These are phyloP conservation scores for Gossypium schwendimanii DNA, from an alignment of 441 rosid genomes.

Conservation along the genomic window DNA sequence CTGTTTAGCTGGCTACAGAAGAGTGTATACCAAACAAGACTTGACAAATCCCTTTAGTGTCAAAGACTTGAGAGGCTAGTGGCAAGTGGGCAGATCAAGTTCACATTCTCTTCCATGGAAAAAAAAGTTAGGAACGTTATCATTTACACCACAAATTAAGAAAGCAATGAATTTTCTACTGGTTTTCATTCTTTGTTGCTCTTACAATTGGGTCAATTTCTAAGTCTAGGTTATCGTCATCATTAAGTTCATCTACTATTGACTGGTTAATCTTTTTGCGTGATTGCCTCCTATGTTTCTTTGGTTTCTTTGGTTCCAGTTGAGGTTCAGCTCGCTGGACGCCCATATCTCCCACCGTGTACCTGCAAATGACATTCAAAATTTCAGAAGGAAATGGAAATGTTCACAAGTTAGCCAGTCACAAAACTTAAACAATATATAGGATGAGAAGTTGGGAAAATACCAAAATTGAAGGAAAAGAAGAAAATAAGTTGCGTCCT, in stretches of 20 bases:
- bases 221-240: conserved; percentile 36
- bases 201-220: conserved; percentile 45
- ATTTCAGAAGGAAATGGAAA: background rate
- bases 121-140: background rate
- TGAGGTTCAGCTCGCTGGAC: conserved; percentile 70
- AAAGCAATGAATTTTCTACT: background rate
- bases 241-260: conserved; percentile 43
- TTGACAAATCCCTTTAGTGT: background rate
- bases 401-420: background rate
- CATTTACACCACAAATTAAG: conserved; percentile 11
- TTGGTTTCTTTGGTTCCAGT: conserved; percentile 32
- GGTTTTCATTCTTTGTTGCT: conserved; percentile 41
- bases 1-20: background rate
- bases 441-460: no score
- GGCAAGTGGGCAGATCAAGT: background rate
- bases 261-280: conserved; percentile 66
- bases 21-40: background rate
- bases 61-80: background rate
- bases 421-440: background rate
- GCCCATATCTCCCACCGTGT: conserved; percentile 64
- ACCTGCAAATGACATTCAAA: conserved; percentile 30
- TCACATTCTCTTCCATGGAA: background rate
- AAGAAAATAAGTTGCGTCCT: no score
- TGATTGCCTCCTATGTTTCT: conserved; percentile 68
- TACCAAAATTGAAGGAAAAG: no score